Conservation (phyloP, 192 early-diverging fungal species). For the Thamnidium elegans region DNA sequence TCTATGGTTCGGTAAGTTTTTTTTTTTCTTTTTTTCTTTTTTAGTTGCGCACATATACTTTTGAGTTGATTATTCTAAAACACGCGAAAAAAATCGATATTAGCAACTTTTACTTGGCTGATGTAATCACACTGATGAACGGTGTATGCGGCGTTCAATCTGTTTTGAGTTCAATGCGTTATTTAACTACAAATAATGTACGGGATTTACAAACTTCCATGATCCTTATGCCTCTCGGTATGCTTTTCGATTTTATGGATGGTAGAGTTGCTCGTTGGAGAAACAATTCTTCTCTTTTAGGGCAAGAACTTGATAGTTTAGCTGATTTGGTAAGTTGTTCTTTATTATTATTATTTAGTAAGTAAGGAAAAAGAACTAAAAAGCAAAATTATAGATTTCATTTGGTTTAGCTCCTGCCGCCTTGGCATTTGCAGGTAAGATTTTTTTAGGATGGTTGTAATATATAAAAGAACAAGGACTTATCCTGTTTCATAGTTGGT, state of each 20-base stretch:
- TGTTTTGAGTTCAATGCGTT: slow-evolving; percentile 72
- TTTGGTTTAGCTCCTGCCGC: slow-evolving; percentile 39
- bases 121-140: slow-evolving; percentile 86
- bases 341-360: too few relatives aligned
- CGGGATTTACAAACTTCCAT: slow-evolving; percentile 61
- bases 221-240: slow-evolving; percentile 66
- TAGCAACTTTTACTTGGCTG: slow-evolving; percentile 77
- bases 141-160: slow-evolving; percentile 74
- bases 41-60: neutral
- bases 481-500: slow-evolving; percentile 49
- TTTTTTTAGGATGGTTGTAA: neutral
- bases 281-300: slow-evolving; percentile 67
- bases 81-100: neutral
- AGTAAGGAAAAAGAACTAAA: too few relatives aligned
- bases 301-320: slow-evolving; percentile 88
- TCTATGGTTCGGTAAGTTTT: slow-evolving; percentile 21
- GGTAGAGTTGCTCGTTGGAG: slow-evolving; percentile 84
- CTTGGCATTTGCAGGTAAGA: slow-evolving; percentile 33
- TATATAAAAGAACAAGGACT: neutral
- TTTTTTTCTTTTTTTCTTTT: too few relatives aligned
- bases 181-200: slow-evolving; percentile 59
- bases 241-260: slow-evolving; percentile 72
- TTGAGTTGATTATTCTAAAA: too few relatives aligned
- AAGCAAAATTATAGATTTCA: slow-evolving; percentile 40
- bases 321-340: slow-evolving; percentile 70